A percentile compares a stretch with the other conserved stretches of the same genome.
Evolutionary conservation across 225 moss, liverwort and hornwort species (phyloP).

Genomic region (Antitrichia curtipendula): DNA sequence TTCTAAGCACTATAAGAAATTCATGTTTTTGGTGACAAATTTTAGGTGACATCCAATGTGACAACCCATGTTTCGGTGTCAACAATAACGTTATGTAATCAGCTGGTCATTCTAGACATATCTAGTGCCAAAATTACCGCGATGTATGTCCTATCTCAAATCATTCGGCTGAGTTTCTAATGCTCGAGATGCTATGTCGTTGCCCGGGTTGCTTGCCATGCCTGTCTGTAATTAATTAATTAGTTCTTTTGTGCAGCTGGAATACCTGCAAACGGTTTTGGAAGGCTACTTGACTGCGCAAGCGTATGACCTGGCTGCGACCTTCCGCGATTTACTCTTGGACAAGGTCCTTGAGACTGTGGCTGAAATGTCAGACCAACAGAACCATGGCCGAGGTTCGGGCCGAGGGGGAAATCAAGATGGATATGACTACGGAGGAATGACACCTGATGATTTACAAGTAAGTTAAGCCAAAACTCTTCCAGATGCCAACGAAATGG

Average conservation of each 20-base stretch:
- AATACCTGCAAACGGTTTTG: constrained; percentile 66
- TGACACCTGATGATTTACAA: constrained; percentile 28
- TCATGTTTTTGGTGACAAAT: too few species aligned
- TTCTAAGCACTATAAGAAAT: too few species aligned
- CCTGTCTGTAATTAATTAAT: not conserved
- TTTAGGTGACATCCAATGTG: too few species aligned
- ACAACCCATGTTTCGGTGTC: too few species aligned
- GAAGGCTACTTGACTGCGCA: constrained; percentile 53
- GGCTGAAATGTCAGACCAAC: constrained; percentile 35
- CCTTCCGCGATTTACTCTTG: constrained; percentile 44
- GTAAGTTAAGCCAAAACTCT: not conserved
- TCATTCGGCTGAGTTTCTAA: not conserved
- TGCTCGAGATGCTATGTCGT: not conserved
- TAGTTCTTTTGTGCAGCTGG: constrained; percentile 27
- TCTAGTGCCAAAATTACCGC: not conserved
- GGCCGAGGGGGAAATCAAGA: constrained; percentile 42
- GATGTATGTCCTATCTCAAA: not conserved
- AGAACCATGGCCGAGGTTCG: constrained; percentile 21
- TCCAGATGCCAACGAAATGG: not conserved
- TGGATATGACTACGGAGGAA: constrained; percentile 30
- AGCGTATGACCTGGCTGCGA: constrained; percentile 40
- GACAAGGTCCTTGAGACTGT: constrained; percentile 68
- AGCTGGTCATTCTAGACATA: not conserved
- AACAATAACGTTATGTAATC: not conserved
- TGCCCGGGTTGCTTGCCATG: not conserved